Evolutionary conservation across 345 rosid genomes (phyloP).

Genomic region (Boechera divaricarpa): DNA sequence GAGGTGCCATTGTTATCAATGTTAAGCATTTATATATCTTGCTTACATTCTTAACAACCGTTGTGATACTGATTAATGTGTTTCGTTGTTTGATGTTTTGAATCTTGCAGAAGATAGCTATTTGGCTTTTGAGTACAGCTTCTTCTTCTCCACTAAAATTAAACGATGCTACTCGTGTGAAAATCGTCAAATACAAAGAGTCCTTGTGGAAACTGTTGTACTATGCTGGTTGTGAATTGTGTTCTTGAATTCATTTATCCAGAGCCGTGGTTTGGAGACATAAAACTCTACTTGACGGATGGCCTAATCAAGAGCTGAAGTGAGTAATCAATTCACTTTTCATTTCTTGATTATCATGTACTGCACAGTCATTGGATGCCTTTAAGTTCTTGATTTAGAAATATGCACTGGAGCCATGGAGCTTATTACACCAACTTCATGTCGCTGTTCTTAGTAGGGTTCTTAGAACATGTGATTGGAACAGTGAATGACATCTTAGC

Average conservation of each 20-base stretch:
- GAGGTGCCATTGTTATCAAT: neutral
- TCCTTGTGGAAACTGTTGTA: constrained; percentile 86
- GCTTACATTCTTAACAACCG: neutral
- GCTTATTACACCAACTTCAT: neutral
- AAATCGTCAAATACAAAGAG: constrained; percentile 68
- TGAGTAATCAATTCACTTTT: constrained; percentile 44
- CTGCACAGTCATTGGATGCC: neutral
- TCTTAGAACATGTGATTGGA: neutral
- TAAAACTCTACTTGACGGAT: constrained; percentile 61
- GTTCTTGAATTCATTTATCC: constrained; percentile 53
- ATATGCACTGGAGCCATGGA: neutral
- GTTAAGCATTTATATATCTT: neutral
- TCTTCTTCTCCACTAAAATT: constrained; percentile 47
- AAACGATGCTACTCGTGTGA: constrained; percentile 54
- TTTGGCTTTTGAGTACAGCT: constrained; percentile 56
- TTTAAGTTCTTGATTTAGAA: neutral
- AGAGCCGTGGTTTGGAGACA: constrained; percentile 70
- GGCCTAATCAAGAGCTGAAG: constrained; percentile 88
- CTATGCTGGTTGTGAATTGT: constrained; percentile 64
- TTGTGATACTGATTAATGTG: neutral
- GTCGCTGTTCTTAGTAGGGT: neutral
- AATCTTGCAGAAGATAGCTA: constrained; percentile 58
- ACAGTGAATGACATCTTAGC: neutral
- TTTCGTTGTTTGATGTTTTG: constrained; percentile 21
- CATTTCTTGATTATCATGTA: neutral